Evolutionary conservation across 345 rosid genomes (phyloP), one percentile per base, ranked within the genome.

Genomic region (Psidium friedrichsthalianum): DNA sequence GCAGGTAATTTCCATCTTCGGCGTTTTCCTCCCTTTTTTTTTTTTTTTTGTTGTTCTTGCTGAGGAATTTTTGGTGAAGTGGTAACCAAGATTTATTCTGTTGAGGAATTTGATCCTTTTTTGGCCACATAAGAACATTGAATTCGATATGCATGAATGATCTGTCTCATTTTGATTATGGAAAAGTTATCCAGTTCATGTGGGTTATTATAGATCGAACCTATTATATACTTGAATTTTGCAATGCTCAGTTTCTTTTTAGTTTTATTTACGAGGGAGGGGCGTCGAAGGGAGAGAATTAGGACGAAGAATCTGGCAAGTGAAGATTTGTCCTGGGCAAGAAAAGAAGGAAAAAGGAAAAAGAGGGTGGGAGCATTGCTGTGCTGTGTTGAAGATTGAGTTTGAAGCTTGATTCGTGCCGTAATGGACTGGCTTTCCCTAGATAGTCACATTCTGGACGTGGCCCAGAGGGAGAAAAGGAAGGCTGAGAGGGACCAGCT

Each of bases 1-100:
- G 24, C 69, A 85, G 86, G 86, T 85, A 85, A 55, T 40, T 78
- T 85, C 74, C 32, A 55, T 44, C 82, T 74, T 42, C 51, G 80
- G 56, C 32, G 6, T 44, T 55, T 83, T 84, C 42, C 51, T 49
- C 14, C 1, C 36, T 8, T 13, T 47, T 9, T 21, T 13, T 84
- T 22, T 61, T 61, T 32, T 15, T 8, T 10, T 49, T 49, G 3
- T 47, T 49, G 13, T 51, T 51, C 52, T 51, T 11, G 52, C 52
- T 51, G 52, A 51, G 47, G 47, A 10, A 36, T 64, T 16, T 18
- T 36, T 18, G 47, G 13, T 21, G 14, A 32, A 69, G 14, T 8
- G 78, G 78, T 8, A 18, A 18, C 24, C 24, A 16, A 20, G 2
- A n/a, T 59, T 51, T 11, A 51, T 51, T 51, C 52, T 51, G 52